phyloP scores from a whole-genome alignment of 2,329 filamentous ascomycete genomes.

The Colletotrichum camelliae region DNA sequence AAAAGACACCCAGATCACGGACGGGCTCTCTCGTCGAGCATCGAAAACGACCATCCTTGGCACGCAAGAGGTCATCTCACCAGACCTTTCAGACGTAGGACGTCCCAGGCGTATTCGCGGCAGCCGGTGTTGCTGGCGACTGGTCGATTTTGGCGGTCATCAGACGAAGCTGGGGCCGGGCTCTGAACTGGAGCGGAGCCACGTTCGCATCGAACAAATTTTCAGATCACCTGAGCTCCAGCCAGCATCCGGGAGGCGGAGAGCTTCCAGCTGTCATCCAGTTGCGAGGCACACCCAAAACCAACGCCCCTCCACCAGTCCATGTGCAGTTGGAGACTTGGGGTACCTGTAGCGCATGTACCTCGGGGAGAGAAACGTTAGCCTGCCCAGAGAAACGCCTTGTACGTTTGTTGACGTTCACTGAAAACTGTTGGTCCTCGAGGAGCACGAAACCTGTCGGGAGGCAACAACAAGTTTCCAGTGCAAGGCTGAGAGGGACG shows the following conservation, averaged over 20 bases:
- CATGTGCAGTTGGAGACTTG: background rate
- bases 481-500: background rate
- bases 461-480: background rate
- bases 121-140: constrained; percentile 10
- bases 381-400: background rate
- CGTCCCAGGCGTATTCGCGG: constrained; percentile 11
- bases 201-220: constrained; percentile 17
- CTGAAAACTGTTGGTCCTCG: background rate
- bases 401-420: background rate
- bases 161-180: constrained; percentile 18
- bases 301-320: background rate
- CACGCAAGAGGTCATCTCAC: constrained; percentile 1
- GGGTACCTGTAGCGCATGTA: constrained; percentile 11
- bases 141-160: constrained; percentile 14
- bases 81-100: constrained; percentile 3
- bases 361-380: background rate
- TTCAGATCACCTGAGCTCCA: constrained; percentile 21
- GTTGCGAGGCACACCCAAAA: constrained; percentile 14
- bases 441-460: background rate
- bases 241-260: constrained; percentile 12
- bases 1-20: background rate
- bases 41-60: constrained; percentile 6
- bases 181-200: constrained; percentile 16
- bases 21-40: background rate
- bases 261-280: constrained; percentile 11